phyloP scores from a whole-genome alignment of 768 basidiomycete species.

The Pisolithus marmoratus region DNA sequence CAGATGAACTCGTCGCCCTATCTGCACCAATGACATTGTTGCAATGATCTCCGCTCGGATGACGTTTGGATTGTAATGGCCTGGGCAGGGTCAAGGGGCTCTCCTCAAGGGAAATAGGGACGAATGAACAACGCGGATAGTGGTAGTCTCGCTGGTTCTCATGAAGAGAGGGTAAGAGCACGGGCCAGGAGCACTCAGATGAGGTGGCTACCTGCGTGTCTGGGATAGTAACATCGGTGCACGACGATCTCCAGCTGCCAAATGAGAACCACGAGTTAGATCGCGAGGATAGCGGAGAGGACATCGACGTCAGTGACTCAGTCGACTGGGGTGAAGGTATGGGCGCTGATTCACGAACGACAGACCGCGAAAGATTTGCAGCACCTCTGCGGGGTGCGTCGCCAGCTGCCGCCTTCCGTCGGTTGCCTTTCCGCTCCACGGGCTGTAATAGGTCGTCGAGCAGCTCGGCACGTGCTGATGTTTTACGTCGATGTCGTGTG shows the following conservation, averaged over 20 bases:
- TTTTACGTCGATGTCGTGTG: conserved; percentile 13
- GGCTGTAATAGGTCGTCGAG: conserved; percentile 40
- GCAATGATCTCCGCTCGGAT: conserved; percentile 15
- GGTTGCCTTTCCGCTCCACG: conserved; percentile 38
- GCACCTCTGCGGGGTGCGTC: conserved; percentile 30
- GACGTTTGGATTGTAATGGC: neutral
- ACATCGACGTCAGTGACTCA: conserved; percentile 15
- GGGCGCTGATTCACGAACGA: conserved; percentile 11
- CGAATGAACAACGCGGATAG: conserved; percentile 28
- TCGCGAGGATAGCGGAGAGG: conserved; percentile 28
- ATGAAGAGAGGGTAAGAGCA: conserved; percentile 24
- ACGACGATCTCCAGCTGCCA: conserved; percentile 35
- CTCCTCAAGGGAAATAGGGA: conserved; percentile 33
- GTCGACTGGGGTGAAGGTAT: conserved; percentile 17
- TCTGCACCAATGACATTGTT: conserved; percentile 2
- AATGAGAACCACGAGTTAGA: conserved; percentile 41
- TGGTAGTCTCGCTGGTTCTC: conserved; percentile 30
- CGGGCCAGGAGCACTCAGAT: conserved; percentile 19
- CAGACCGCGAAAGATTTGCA: conserved; percentile 8
- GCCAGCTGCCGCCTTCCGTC: conserved; percentile 35
- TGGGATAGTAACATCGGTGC: conserved; percentile 29
- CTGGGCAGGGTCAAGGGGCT: conserved; percentile 27
- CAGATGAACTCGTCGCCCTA: neutral
- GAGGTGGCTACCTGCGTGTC: conserved; percentile 30
- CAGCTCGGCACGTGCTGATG: conserved; percentile 29